Evolutionary conservation across 2,329 filamentous ascomycete species (phyloP).

Genomic region (Botrytis fabae): DNA sequence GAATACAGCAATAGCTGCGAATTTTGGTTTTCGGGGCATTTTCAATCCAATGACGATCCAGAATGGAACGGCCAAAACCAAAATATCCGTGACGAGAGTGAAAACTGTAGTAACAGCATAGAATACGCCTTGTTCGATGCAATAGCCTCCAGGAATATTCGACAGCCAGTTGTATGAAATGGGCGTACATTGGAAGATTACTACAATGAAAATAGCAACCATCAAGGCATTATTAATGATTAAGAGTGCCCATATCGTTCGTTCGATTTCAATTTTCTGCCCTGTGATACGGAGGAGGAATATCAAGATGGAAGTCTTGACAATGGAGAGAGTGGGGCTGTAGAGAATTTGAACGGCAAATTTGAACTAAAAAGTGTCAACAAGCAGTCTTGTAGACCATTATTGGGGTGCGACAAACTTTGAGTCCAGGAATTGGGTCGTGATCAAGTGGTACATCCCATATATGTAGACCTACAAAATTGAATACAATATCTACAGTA

Average conservation of each 20-base stretch:
- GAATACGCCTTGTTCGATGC: not conserved
- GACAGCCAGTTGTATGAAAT: not conserved
- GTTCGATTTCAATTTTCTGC: not conserved
- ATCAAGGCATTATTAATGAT: not conserved
- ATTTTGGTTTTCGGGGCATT: conserved; percentile 1
- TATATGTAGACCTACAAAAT: conserved; percentile 3
- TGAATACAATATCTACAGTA: not conserved
- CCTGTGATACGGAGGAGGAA: not conserved
- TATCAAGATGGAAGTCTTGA: not conserved
- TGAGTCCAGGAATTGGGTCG: not conserved
- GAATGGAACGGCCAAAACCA: not conserved
- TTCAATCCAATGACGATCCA: conserved; percentile 12
- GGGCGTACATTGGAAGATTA: not conserved
- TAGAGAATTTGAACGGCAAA: not conserved
- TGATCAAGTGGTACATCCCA: not conserved
- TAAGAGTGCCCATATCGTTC: not conserved
- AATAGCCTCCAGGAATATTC: not conserved
- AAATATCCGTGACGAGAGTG: conserved; percentile 1
- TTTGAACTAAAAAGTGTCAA: not conserved
- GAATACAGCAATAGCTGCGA: not conserved
- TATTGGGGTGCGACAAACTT: not conserved
- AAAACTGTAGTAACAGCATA: not conserved
- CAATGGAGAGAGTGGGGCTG: not conserved
- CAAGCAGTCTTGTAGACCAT: not conserved
- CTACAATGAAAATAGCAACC: not conserved